These are phyloP conservation scores for Tolypocladium amazonense DNA, from an alignment of 2,329 filamentous ascomycete species.

Conservation along the genomic window DNA sequence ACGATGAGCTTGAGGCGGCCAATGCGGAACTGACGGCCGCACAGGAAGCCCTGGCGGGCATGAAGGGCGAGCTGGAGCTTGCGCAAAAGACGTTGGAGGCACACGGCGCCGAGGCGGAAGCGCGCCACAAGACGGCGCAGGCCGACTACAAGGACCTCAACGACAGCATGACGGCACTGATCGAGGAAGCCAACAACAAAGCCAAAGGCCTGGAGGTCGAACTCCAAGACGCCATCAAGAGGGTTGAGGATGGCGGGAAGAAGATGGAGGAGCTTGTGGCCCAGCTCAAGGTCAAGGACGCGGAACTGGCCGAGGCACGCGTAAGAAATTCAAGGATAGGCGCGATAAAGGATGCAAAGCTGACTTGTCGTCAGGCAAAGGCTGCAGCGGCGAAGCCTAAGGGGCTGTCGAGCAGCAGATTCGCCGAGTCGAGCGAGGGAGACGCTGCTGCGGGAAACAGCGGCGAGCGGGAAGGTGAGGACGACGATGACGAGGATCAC, in stretches of 20 bases:
- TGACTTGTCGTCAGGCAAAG: slow-evolving; percentile 27
- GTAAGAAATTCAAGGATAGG: slow-evolving; percentile 19
- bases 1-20: slow-evolving; percentile 23
- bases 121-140: slow-evolving; percentile 42
- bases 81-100: slow-evolving; percentile 43
- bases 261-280: slow-evolving; percentile 40
- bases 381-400: slow-evolving; percentile 31
- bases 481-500: slow-evolving; percentile 44
- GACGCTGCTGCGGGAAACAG: slow-evolving; percentile 22
- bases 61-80: slow-evolving; percentile 33
- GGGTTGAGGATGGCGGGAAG: slow-evolving; percentile 36
- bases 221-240: slow-evolving; percentile 32
- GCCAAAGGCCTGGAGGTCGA: slow-evolving; percentile 39
- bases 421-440: slow-evolving; percentile 31
- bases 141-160: slow-evolving; percentile 54
- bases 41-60: slow-evolving; percentile 19
- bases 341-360: not conserved
- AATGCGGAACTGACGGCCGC: slow-evolving; percentile 23
- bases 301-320: slow-evolving; percentile 51
- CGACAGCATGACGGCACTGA: slow-evolving; percentile 48
- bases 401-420: slow-evolving; percentile 44
- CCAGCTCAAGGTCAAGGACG: slow-evolving; percentile 51
- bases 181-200: slow-evolving; percentile 47
- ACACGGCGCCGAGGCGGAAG: slow-evolving; percentile 37
- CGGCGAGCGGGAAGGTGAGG: slow-evolving; percentile 45